Base-by-base conservation (phyloP, 257 asterid species). In the Ilex asprella region DNA sequence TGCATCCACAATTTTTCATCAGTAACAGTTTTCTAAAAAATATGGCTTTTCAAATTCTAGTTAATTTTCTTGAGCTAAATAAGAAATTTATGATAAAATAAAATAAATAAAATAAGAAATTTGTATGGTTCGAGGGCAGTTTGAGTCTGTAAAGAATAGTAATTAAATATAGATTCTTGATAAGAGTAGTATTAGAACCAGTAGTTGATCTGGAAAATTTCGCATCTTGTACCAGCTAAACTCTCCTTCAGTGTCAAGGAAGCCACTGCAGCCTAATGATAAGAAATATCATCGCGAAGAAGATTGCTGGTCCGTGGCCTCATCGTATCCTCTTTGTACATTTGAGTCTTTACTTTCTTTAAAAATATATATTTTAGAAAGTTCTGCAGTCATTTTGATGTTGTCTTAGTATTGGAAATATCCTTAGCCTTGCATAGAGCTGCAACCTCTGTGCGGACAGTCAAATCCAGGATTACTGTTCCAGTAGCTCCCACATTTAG, bases 391-490 rank as follows among this genome's bases (percentile, higher is more conserved):
- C 27, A 21, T 21, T 21, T 21, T 21, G 27, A 21, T 21, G 27
- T 6, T 50, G 8, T 50, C 13, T 5, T 50, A 6, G 12, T 16
- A 32, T 31, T 62, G 30, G 11, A 55, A 29, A 46, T 54, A 12
- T 50, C 78, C 73, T 77, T 81, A 64, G 70, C 43, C 70, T 10
- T 58, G 55, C 52, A 15, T 67, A 85, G 95, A 67, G 84, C 87
- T 77, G 95, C 97, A 69, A 85, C 96, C 65, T 89, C 97, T 55
- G 86, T 89, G 52, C 80, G 91, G 51, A 82, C 79, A 30, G 30
- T n/a, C 39, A 84, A 63, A 68, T 84, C 79, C 71, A 82, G 73
- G 78, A 65, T 93, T 76, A 91, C 98, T 21, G 92, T 91, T 66
- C 86, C 95, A 7, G 75, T 86, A 52, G 95, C 82, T 39, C 98